Base-by-base conservation (phyloP, 2,329 filamentous ascomycete genomes). In the Calonectria pseudoreteaudii region DNA sequence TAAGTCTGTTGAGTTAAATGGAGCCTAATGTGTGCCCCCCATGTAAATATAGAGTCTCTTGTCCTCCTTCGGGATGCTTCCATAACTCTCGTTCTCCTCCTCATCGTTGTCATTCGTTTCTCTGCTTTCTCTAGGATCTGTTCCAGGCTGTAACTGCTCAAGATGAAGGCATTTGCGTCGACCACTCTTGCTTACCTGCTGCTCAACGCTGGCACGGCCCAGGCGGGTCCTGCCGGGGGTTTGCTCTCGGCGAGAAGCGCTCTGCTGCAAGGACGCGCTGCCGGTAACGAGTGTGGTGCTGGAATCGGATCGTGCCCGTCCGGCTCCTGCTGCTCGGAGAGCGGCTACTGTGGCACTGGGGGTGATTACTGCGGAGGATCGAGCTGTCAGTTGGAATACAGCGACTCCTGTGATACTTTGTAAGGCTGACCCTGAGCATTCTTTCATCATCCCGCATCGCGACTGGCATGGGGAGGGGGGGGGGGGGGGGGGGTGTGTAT, bases 351-450 rank as follows among this genome's bases (percentile, higher is more conserved):
- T 79, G 85, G 85, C 67, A 85, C 79, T 4, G 77, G 78, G 20
- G 72, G 67, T 36, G 81, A 82, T 18, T 85, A 81, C 71, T 86
- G 85, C 71, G 80, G 76, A 56, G 85, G 85, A 36, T 85, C 84
- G 5, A 78, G 80, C 52, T 86, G 85, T 72, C 85, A 86, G 72
- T 76, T 86, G 47, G 81, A 83, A 14, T 86, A 83, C 76, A 84
- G 84, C 72, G 83, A 85, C 69, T 79, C 82, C 49, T 86, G 85
- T 82, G 84, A 86, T 73, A 84, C 85, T 74, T 83, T 85, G 85
- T 86, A 78, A 83, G 85, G 80, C 28, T 71, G 30, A n/a, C 31
- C 52, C 36, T 50, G n/a, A 20, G 31, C 56, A 62, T 41, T 62
- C 56, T 41, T 62, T 62, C 56, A 62, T 62, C 56, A 62, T 62